Percentiles rank a stretch among this genome's conserved stretches.
Evolutionary conservation across 495 filamentous ascomycete species (phyloP).

Genomic region (Trichoderma asperelloides): DNA sequence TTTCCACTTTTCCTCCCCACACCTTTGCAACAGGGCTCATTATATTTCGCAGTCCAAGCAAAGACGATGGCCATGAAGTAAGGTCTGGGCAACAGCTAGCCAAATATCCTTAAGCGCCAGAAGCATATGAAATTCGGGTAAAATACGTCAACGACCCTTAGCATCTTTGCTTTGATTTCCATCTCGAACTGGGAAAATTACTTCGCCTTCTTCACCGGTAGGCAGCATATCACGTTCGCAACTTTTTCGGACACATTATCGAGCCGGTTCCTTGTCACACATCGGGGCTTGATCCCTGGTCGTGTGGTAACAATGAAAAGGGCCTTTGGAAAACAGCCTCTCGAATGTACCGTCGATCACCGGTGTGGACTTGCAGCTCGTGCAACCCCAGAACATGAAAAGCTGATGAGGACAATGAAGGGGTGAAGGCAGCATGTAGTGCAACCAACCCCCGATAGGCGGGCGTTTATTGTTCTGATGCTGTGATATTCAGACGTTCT

Average conservation of each 20-base stretch:
- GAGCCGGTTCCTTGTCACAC: not conserved
- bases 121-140: not conserved
- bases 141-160: not conserved
- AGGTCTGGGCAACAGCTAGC: no score
- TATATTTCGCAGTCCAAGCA: not conserved
- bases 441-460: not conserved
- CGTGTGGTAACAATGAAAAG: not conserved
- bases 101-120: no score
- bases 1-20: not conserved
- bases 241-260: not conserved
- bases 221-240: not conserved
- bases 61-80: not conserved
- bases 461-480: not conserved
- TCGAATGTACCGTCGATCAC: conserved; percentile 7
- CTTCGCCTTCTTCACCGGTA: not conserved
- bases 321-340: not conserved
- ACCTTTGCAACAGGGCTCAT: not conserved
- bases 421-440: not conserved
- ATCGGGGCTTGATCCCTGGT: not conserved
- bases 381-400: not conserved
- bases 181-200: not conserved
- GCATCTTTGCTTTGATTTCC: not conserved
- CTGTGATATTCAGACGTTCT: not conserved
- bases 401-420: not conserved
- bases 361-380: conserved; percentile 1